Evolutionary conservation across 768 basidiomycete species (phyloP).

Genomic region (Rossbeevera mucosa): DNA sequence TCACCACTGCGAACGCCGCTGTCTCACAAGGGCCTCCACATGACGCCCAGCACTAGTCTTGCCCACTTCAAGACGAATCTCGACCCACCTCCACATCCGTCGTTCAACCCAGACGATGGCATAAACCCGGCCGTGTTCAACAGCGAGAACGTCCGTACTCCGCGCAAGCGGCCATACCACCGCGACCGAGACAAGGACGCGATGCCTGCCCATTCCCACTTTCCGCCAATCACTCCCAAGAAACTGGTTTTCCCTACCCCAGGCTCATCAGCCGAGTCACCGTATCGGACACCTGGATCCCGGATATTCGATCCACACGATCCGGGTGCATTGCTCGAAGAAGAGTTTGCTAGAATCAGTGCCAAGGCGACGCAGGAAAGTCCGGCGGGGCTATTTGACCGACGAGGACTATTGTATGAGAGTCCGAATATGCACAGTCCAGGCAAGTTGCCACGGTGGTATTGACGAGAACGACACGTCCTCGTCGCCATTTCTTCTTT

Average conservation of each 20-base stretch:
- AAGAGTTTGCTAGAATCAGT: slow-evolving; percentile 59
- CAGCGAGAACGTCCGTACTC: slow-evolving; percentile 40
- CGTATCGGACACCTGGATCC: slow-evolving; percentile 47
- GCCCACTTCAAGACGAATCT: slow-evolving; percentile 66
- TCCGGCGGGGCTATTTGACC: slow-evolving; percentile 64
- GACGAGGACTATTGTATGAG: slow-evolving; percentile 58
- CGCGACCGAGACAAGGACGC: slow-evolving; percentile 22
- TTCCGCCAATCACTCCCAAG: slow-evolving; percentile 42
- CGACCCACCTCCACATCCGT: slow-evolving; percentile 52
- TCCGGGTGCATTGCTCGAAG: slow-evolving; percentile 61
- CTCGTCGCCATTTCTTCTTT: not conserved
- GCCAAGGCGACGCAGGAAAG: slow-evolving; percentile 47
- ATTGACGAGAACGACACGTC: slow-evolving; percentile 27
- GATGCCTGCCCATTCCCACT: slow-evolving; percentile 13
- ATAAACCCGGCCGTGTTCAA: slow-evolving; percentile 36
- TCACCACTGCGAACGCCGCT: slow-evolving; percentile 64
- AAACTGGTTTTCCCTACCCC: slow-evolving; percentile 34
- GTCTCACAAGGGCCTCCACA: slow-evolving; percentile 63
- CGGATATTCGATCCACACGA: slow-evolving; percentile 68
- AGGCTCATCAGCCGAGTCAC: slow-evolving; percentile 32
- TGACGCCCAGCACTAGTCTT: slow-evolving; percentile 63
- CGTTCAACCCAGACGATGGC: slow-evolving; percentile 24
- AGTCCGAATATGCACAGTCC: slow-evolving; percentile 66
- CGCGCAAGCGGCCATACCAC: slow-evolving; percentile 37
- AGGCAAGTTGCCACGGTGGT: slow-evolving; percentile 49